Percentiles rank a stretch among this genome's conserved stretches.
These are phyloP conservation scores for Acidiella bohemica DNA, from an alignment of 495 filamentous ascomycete genomes.

Conservation along the genomic window DNA sequence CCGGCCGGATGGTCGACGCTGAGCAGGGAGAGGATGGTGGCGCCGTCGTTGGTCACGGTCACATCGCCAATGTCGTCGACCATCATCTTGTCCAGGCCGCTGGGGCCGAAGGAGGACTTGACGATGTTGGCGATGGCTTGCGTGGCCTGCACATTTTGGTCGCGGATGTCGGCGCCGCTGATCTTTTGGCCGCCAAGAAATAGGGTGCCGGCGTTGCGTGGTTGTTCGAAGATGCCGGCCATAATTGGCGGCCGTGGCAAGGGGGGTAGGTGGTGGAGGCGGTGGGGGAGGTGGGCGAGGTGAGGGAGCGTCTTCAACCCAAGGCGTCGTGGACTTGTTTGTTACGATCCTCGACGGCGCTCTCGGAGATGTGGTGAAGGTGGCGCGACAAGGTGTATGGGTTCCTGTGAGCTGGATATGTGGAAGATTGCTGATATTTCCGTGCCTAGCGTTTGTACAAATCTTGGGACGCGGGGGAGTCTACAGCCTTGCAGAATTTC, in stretches of 20 bases:
- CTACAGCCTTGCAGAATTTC: no score
- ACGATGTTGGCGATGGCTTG: constrained; percentile 97
- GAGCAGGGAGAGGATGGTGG: constrained; percentile 85
- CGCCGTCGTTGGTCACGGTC: constrained; percentile 97
- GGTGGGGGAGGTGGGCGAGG: no score
- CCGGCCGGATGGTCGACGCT: constrained; percentile 96
- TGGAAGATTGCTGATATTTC: no score
- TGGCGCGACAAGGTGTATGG: no score
- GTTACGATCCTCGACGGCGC: no score
- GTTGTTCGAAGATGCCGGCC: constrained; percentile 25
- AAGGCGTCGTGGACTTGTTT: no score
- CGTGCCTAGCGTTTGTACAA: no score
- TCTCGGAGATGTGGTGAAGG: not conserved
- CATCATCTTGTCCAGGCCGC: constrained; percentile 99
- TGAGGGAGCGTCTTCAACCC: no score
- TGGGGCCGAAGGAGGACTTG: constrained; percentile 95
- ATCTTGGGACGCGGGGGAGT: no score
- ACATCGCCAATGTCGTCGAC: constrained; percentile 99
- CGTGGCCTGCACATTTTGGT: constrained; percentile 93
- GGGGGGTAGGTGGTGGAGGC: no score
- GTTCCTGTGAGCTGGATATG: no score
- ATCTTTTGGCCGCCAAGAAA: constrained; percentile 91
- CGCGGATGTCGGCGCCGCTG: constrained; percentile 84
- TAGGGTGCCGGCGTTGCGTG: constrained; percentile 28
- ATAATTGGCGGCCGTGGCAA: constrained; percentile 17